Evolutionary conservation across 176 grass and related monocot species (phyloP).

Genomic region (Lolium rigidum): DNA sequence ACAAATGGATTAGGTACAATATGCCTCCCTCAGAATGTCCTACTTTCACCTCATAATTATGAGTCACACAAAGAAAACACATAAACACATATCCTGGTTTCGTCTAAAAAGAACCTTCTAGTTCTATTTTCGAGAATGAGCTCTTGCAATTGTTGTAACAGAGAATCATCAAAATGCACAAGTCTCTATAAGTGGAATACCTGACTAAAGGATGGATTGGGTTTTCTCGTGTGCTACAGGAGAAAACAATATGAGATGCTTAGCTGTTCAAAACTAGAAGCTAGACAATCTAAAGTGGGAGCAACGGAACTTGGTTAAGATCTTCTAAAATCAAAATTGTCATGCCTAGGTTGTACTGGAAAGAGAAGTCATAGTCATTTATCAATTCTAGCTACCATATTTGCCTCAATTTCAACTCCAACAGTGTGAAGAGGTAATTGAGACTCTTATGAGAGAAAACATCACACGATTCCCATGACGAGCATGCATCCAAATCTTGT

Average conservation of each 20-base stretch:
- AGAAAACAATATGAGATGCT: not conserved
- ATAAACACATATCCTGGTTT: not conserved
- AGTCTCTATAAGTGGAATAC: not conserved
- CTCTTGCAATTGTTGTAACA: not conserved
- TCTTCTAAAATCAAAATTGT: too few relatives aligned
- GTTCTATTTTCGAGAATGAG: rapidly evolving
- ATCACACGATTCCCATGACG: too few relatives aligned
- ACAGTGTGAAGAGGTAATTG: not conserved
- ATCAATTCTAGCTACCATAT: too few relatives aligned
- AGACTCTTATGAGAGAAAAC: not conserved
- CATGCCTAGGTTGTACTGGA: not conserved
- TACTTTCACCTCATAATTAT: too few relatives aligned
- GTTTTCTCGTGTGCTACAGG: rapidly evolving
- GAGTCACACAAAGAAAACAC: not conserved
- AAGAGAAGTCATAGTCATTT: not conserved
- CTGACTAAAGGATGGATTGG: not conserved
- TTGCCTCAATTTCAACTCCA: too few relatives aligned
- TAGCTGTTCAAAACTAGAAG: not conserved
- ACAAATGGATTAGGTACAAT: too few relatives aligned
- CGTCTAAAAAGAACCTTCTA: not conserved
- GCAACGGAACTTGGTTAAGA: too few relatives aligned
- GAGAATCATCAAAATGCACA: too few relatives aligned
- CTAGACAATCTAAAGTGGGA: not conserved
- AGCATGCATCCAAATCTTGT: too few relatives aligned
- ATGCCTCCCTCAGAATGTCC: too few relatives aligned